Evolutionary conservation across 352 stramenopile genomes (phyloP).

Genomic region (Blastocystis sp.): DNA sequence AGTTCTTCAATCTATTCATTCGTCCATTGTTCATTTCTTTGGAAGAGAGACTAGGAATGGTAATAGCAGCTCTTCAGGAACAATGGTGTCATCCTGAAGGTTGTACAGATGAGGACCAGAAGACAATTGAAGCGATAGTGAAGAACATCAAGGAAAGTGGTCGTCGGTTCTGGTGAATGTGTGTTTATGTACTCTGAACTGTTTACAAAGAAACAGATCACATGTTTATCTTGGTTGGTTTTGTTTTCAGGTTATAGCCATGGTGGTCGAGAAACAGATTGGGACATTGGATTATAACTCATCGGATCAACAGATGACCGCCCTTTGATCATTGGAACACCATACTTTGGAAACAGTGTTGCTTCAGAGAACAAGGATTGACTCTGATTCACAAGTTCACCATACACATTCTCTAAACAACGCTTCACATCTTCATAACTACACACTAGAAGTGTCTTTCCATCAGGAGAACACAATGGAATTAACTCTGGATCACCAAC

Average conservation of each 20-base stretch:
- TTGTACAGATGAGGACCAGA: constrained; percentile 17
- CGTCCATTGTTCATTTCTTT: constrained; percentile 5
- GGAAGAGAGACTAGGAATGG: constrained; percentile 16
- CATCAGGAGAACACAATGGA: constrained; percentile 74
- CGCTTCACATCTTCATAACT: constrained; percentile 74
- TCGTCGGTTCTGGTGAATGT: constrained; percentile 9
- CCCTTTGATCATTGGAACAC: too few relatives aligned
- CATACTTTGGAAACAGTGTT: too few relatives aligned
- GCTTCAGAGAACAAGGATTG: too few relatives aligned
- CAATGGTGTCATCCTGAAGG: neutral
- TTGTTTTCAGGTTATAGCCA: too few relatives aligned
- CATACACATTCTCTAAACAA: constrained; percentile 72
- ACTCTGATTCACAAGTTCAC: constrained; percentile 66
- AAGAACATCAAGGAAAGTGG: constrained; percentile 53
- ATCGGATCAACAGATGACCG: too few relatives aligned
- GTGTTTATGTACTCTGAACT: constrained; percentile 45
- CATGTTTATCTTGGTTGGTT: neutral
- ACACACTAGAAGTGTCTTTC: constrained; percentile 75
- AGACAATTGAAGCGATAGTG: constrained; percentile 29
- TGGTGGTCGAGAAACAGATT: too few relatives aligned
- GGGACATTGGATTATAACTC: too few relatives aligned
- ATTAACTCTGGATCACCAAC: constrained; percentile 75
- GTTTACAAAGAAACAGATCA: constrained; percentile 10
- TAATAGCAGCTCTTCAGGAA: constrained; percentile 8
- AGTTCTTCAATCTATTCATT: constrained; percentile 26